Evolutionary conservation across 345 rosid species (phyloP).

Genomic region (Eucalyptus lansdowneana): DNA sequence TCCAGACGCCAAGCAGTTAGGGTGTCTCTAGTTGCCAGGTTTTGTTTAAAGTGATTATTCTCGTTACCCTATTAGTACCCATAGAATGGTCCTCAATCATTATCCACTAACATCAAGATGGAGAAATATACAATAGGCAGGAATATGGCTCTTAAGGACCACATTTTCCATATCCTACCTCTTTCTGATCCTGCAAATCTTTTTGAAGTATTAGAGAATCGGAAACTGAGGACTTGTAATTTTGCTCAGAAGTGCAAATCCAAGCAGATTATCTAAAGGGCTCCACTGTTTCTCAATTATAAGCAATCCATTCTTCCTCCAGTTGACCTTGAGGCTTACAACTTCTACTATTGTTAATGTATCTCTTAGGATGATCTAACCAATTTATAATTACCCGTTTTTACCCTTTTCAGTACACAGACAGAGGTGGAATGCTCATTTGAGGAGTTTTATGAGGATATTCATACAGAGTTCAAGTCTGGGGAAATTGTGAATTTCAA

Average conservation of each 20-base stretch:
- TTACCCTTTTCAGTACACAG: constrained; percentile 55
- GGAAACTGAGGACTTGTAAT: neutral
- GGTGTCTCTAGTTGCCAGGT: neutral
- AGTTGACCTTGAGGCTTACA: neutral
- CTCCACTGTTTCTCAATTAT: neutral
- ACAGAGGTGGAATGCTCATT: constrained; percentile 65
- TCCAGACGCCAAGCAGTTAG: neutral
- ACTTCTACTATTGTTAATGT: neutral
- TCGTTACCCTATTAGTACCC: neutral
- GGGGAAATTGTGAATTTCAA: constrained; percentile 93
- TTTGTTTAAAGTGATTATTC: neutral
- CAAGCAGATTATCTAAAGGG: neutral
- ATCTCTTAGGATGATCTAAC: neutral
- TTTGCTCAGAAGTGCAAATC: neutral
- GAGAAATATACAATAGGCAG: neutral
- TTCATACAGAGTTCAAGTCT: constrained; percentile 90
- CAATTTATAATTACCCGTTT: neutral
- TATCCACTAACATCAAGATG: neutral
- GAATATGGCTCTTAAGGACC: neutral
- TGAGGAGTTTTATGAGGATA: constrained; percentile 95
- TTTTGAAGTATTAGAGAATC: neutral
- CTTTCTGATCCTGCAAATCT: neutral
- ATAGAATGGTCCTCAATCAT: neutral
- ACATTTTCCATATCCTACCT: neutral
- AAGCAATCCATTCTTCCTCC: neutral